phyloP scores from a whole-genome alignment of 306 rosid species.

The Rubus idaeus region DNA sequence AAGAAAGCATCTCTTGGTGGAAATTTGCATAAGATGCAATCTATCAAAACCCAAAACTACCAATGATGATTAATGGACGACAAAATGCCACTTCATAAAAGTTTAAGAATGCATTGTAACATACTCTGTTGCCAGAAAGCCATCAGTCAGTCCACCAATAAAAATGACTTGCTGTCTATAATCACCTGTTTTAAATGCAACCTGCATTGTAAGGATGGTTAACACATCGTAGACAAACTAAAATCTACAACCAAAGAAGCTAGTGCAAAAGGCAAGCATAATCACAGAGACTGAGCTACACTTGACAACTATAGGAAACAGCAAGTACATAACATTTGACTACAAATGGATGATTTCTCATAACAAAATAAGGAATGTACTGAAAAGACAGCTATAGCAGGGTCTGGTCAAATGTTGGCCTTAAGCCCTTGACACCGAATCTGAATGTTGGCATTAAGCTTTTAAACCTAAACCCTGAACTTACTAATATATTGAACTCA shows the following conservation, averaged over 20 bases:
- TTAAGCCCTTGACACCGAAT: not conserved
- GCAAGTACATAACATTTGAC: not conserved
- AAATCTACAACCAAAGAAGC: not conserved
- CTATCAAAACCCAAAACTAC: constrained; percentile 16
- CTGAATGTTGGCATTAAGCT: not conserved
- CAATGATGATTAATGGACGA: not conserved
- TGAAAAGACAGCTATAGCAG: not conserved
- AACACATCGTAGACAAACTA: not conserved
- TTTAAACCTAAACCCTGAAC: not conserved
- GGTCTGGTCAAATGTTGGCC: not conserved
- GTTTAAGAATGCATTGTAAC: constrained; percentile 21
- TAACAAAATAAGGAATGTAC: not conserved
- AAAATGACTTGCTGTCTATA: constrained; percentile 84
- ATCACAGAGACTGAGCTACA: not conserved
- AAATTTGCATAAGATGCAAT: constrained; percentile 12
- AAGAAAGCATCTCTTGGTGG: not conserved
- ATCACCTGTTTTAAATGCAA: constrained; percentile 94
- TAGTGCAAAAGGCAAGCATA: not conserved
- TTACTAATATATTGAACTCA: not conserved
- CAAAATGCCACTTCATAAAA: constrained; percentile 1
- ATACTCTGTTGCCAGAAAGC: constrained; percentile 88
- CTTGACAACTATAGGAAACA: not conserved
- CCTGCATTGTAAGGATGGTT: constrained; percentile 47
- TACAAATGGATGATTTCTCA: not conserved
- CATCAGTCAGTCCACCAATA: constrained; percentile 94